Evolutionary conservation across 2,329 filamentous ascomycete genomes (phyloP).

Genomic region (Calonectria hawksworthii): DNA sequence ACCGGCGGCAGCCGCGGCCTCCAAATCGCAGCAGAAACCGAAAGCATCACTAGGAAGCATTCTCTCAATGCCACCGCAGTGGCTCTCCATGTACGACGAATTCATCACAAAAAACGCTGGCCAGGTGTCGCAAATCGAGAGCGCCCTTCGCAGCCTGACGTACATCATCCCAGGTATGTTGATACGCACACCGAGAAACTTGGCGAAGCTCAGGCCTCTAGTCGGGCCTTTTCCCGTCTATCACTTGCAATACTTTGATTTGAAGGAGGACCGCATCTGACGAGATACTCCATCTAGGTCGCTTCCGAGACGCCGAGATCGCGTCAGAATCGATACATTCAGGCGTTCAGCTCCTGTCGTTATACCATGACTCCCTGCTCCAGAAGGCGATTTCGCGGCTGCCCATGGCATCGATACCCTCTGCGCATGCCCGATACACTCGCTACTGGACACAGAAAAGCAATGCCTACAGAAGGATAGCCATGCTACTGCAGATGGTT

Average conservation of each 20-base stretch:
- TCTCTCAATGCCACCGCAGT: conserved; percentile 73
- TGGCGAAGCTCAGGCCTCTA: background rate
- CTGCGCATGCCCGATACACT: conserved; percentile 75
- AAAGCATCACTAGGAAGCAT: conserved; percentile 51
- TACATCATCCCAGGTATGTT: conserved; percentile 89
- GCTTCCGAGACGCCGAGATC: conserved; percentile 92
- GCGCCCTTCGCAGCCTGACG: conserved; percentile 89
- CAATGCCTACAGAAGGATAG: conserved; percentile 83
- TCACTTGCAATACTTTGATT: background rate
- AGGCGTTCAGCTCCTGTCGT: conserved; percentile 87
- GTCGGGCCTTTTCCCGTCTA: background rate
- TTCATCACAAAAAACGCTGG: conserved; percentile 97
- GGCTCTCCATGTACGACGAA: conserved; percentile 82
- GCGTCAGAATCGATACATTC: conserved; percentile 94
- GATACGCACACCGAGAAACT: background rate
- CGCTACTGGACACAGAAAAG: conserved; percentile 75
- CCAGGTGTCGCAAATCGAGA: conserved; percentile 95
- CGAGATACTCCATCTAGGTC: conserved; percentile 63
- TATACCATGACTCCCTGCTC: conserved; percentile 93
- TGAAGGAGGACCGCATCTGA: conserved; percentile 6
- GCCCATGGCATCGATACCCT: conserved; percentile 67
- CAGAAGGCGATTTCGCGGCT: conserved; percentile 73
- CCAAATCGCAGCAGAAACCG: conserved; percentile 35
- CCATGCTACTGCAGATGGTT: conserved; percentile 87
- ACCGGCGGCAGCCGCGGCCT: conserved; percentile 36